A percentile compares a stretch with the other conserved stretches of the same genome.
These are phyloP conservation scores for Phallus indusiatus DNA, from an alignment of 768 basidiomycete species.

Conservation along the genomic window DNA sequence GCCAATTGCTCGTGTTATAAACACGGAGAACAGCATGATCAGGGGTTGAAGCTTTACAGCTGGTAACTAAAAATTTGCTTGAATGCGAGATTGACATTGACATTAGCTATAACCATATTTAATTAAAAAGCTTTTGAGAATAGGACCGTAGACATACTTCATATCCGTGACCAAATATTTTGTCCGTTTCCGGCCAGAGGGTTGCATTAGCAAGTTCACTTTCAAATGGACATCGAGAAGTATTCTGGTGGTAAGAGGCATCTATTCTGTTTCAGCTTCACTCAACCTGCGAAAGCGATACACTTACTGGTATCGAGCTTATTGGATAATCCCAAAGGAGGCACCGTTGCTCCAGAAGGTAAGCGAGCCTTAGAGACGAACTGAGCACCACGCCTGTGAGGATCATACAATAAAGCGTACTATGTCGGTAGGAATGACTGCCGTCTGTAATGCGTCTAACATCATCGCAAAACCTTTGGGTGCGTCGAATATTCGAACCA, in stretches of 20 bases:
- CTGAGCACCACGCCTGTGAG: background rate
- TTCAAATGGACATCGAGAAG: slow-evolving; percentile 61
- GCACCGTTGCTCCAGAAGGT: slow-evolving; percentile 78
- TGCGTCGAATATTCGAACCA: slow-evolving; percentile 87
- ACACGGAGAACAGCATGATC: slow-evolving; percentile 88
- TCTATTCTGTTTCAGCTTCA: background rate
- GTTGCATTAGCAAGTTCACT: slow-evolving; percentile 82
- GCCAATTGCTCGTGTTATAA: slow-evolving; percentile 64
- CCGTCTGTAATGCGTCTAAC: slow-evolving; percentile 40
- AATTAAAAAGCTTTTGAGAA: background rate
- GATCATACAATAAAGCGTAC: slow-evolving; percentile 24
- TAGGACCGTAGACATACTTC: slow-evolving; percentile 46
- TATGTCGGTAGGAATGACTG: slow-evolving; percentile 36
- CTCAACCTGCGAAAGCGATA: slow-evolving; percentile 17
- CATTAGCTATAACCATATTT: slow-evolving; percentile 70
- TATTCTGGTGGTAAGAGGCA: background rate
- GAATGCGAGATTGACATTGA: slow-evolving; percentile 68
- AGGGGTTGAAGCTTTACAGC: slow-evolving; percentile 79
- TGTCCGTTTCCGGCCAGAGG: slow-evolving; percentile 95
- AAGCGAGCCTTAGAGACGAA: slow-evolving; percentile 37
- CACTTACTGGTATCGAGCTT: slow-evolving; percentile 71
- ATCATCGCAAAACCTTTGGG: slow-evolving; percentile 69
- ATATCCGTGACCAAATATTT: slow-evolving; percentile 96
- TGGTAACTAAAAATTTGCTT: slow-evolving; percentile 67
- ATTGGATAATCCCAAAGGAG: slow-evolving; percentile 90